Conservation (phyloP, 495 filamentous ascomycete species). For the Xylaria grammica region DNA sequence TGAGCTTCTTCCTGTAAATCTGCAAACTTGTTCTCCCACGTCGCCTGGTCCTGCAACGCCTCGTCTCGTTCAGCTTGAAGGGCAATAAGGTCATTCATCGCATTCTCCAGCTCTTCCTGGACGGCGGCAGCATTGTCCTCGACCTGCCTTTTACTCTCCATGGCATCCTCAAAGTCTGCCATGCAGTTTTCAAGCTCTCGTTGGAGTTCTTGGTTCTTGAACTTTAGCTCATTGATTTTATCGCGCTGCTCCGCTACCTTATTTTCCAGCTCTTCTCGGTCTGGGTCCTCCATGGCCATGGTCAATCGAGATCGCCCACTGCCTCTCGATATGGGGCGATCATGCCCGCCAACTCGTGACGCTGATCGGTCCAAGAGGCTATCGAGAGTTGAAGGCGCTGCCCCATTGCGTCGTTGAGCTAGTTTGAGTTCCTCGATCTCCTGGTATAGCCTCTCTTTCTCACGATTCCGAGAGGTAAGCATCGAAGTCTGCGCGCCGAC, state of each 20-base stretch:
- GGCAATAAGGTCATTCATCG: slow-evolving; percentile 78
- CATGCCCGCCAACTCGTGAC: slow-evolving; percentile 72
- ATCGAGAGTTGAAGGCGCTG: slow-evolving; percentile 72
- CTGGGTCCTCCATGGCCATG: slow-evolving; percentile 73
- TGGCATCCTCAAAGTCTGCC: slow-evolving; percentile 68
- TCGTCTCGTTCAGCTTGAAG: slow-evolving; percentile 88
- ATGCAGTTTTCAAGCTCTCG: slow-evolving; percentile 71
- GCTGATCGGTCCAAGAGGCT: slow-evolving; percentile 92
- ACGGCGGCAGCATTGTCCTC: slow-evolving; percentile 65
- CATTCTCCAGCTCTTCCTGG: slow-evolving; percentile 77
- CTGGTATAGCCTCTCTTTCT: slow-evolving; percentile 92
- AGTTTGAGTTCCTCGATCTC: slow-evolving; percentile 98
- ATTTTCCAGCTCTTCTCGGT: slow-evolving; percentile 85
- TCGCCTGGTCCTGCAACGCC: slow-evolving; percentile 74
- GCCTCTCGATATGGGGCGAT: slow-evolving; percentile 70
- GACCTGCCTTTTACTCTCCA: slow-evolving; percentile 61
- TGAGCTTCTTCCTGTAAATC: slow-evolving; percentile 79
- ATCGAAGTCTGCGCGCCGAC: slow-evolving; percentile 96
- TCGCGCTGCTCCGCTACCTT: slow-evolving; percentile 84
- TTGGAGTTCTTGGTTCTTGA: slow-evolving; percentile 82
- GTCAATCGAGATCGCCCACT: slow-evolving; percentile 69
- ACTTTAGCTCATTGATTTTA: slow-evolving; percentile 78
- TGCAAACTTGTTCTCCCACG: slow-evolving; percentile 80
- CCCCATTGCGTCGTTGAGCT: slow-evolving; percentile 69
- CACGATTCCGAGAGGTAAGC: slow-evolving; percentile 93